phyloP scores from a whole-genome alignment of 169 alveolate genomes.

The Eimeria acervulina region DNA sequence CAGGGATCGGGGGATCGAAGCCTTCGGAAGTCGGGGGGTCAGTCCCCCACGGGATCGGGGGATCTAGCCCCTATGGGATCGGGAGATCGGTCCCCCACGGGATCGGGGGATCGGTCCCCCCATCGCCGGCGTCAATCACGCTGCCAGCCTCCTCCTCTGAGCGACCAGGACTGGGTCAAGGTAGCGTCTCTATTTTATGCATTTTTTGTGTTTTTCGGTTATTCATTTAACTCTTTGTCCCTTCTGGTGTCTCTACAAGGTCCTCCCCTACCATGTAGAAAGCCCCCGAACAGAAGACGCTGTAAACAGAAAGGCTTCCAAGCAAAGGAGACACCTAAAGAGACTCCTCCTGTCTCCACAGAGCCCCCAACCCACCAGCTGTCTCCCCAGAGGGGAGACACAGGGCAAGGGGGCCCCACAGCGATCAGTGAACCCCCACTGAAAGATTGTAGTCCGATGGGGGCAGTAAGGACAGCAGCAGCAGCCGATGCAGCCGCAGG shows the following conservation, averaged over 20 bases:
- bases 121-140: not conserved
- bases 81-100: not conserved
- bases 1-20: not conserved
- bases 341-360: not conserved
- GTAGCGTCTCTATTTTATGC: constrained; percentile 9
- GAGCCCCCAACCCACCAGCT: no score
- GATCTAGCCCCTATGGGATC: not conserved
- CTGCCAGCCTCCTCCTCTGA: not conserved
- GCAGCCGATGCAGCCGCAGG: not conserved
- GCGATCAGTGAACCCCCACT: no score
- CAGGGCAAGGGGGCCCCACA: not conserved
- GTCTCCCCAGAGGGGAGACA: not conserved
- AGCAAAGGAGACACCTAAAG: not conserved
- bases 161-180: not conserved
- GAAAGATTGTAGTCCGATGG: no score
- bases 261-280: not conserved
- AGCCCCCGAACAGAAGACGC: not conserved
- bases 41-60: not conserved
- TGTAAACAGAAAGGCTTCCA: not conserved
- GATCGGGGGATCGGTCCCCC: constrained; percentile 1
- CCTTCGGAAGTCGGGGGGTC: not conserved
- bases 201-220: constrained; percentile 10
- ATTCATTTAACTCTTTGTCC: constrained; percentile 14
- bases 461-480: not conserved
- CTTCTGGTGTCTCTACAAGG: constrained; percentile 37